Percentiles rank a stretch among this genome's conserved stretches.
These are phyloP conservation scores for Heritiera littoralis DNA, from an alignment of 345 rosid genomes.

Conservation along the genomic window DNA sequence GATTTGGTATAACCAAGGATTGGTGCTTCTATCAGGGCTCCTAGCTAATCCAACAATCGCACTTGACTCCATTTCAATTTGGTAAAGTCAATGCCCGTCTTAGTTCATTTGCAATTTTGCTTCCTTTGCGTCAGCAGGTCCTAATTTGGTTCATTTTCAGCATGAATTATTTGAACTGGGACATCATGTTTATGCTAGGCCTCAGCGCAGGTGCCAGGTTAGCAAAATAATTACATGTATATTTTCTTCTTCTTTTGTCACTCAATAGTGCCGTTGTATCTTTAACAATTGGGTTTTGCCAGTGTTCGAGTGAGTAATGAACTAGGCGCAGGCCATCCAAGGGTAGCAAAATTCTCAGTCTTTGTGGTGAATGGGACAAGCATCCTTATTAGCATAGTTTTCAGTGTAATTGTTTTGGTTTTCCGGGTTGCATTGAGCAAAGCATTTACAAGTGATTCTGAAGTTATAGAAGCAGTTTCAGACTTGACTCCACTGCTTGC, in stretches of 20 bases:
- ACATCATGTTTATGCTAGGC: constrained; percentile 87
- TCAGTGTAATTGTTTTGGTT: constrained; percentile 48
- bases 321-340: constrained; percentile 82
- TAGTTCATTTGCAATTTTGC: background rate
- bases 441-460: constrained; percentile 68
- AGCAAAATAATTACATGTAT: background rate
- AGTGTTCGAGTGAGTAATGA: constrained; percentile 86
- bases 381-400: constrained; percentile 54
- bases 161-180: constrained; percentile 86
- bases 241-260: background rate
- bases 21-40: constrained; percentile 79
- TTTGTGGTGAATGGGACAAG: constrained; percentile 65
- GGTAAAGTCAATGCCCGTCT: constrained; percentile 39
- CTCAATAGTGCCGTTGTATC: background rate
- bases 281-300: constrained; percentile 12
- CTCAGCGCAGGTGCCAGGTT: constrained; percentile 80
- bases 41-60: constrained; percentile 72
- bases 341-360: constrained; percentile 78
- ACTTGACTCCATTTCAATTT: constrained; percentile 78
- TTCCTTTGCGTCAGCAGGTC: background rate
- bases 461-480: constrained; percentile 68
- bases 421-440: constrained; percentile 61
- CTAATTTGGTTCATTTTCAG: constrained; percentile 56
- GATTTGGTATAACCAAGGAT: constrained; percentile 92
- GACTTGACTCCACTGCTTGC: constrained; percentile 76